A percentile compares a stretch with the other conserved stretches of the same genome.
Conservation (phyloP, 225 moss, liverwort and hornwort genomes). For the Marchantia polymorpha region DNA sequence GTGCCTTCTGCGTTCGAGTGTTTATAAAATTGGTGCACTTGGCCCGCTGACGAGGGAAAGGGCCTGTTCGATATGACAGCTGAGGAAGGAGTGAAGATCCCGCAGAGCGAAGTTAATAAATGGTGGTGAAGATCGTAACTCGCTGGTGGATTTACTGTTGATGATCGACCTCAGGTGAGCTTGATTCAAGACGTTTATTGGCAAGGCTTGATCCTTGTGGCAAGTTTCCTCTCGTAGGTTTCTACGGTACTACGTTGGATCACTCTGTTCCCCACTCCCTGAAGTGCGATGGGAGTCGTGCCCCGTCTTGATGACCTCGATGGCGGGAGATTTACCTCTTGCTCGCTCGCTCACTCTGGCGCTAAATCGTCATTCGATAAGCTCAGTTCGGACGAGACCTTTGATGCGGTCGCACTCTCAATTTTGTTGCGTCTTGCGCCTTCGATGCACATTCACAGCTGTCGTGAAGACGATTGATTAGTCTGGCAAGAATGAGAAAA, state of each 20-base stretch:
- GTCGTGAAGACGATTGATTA: too few species aligned
- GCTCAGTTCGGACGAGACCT: too few species aligned
- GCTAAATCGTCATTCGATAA: too few species aligned
- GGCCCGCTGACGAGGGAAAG: neutral
- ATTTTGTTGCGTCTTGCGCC: too few species aligned
- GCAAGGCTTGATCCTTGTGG: neutral
- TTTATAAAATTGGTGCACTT: neutral
- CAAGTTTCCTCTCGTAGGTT: neutral
- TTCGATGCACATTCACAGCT: too few species aligned
- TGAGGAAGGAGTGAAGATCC: neutral
- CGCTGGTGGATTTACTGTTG: neutral
- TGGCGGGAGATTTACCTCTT: too few species aligned
- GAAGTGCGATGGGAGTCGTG: neutral
- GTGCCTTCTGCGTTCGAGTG: neutral
- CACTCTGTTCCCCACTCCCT: neutral
- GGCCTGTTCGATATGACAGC: neutral
- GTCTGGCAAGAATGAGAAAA: too few species aligned
- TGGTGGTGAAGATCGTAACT: neutral
- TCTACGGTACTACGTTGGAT: neutral
- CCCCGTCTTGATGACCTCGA: neutral
- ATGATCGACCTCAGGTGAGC: conserved; percentile 2
- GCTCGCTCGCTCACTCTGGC: too few species aligned
- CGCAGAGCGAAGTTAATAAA: neutral
- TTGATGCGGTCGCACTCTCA: too few species aligned
- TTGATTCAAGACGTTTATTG: neutral